Evolutionary conservation across 2,329 filamentous ascomycete genomes (phyloP), one percentile per base, ranked within the genome.

Genomic region (Trichoderma arundinaceum): DNA sequence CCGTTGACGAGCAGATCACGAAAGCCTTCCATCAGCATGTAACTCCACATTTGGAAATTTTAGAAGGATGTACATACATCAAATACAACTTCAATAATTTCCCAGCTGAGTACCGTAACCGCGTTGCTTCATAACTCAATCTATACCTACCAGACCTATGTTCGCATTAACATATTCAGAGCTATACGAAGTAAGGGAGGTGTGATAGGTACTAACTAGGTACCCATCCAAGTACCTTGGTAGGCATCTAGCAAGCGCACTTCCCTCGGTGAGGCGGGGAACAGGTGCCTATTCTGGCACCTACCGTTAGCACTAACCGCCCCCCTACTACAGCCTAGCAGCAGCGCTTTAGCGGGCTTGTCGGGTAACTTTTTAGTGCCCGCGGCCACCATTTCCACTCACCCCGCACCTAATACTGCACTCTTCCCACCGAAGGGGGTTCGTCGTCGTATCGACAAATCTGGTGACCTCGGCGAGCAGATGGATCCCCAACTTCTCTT

Each of bases 401-500:
- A 63, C 60, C 60, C 60, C 60, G 60, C 60, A 63, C 60, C 49
- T 17, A 53, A 44, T 13, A 13, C 49, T 28, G 35, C 39, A 28
- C 39, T 43, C 39, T 17, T 44, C 22, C 54, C 22, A 52, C 48
- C 54, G 48, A 62, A 52, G 48, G 58, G 58, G 58, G 58, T 43
- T 35, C 35, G n/a, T 62, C 22, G 46, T 39, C 38, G 48, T 53
- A 53, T 51, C 58, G 48, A 51, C 35, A 35, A 62, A 62, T 52
- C 58, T 46, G 54, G 49, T 54, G 49, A 54, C 35, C 60, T 43
- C 51, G 32, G 28, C 10, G 49, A 49, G 28, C 49, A 63, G 28
- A 57, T 65, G 57, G 57, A 60, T 60, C 71, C 22, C 60, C 56
- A 61, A 46, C 48, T 35, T 54, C 48, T 57, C 52, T 41, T 41